Conservation (phyloP, 2,329 filamentous ascomycete species). For the Aspergillus ibericus region DNA sequence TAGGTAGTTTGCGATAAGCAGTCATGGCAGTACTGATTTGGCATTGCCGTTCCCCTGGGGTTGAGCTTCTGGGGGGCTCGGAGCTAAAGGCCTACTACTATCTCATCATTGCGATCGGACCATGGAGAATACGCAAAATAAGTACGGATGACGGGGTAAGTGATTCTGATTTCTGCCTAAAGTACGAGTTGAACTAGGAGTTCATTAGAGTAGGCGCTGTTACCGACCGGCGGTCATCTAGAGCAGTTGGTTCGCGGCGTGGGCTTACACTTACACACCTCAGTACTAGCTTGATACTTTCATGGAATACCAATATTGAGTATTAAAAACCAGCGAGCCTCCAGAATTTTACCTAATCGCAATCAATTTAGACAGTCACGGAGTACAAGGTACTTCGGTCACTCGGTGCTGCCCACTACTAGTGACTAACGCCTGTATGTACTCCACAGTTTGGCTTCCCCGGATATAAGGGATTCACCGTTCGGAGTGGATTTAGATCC, state of each 20-base stretch:
- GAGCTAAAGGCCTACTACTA: neutral
- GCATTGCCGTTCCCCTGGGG: neutral
- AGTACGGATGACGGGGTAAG: neutral
- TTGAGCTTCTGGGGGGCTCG: neutral
- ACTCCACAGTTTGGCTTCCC: conserved; percentile 7
- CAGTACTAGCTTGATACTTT: no score
- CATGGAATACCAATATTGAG: no score
- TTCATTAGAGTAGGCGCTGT: neutral
- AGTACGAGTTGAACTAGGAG: neutral
- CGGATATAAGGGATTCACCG: conserved; percentile 2
- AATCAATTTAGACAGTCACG: neutral
- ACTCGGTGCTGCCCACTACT: neutral
- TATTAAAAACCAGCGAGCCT: no score
- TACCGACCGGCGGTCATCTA: neutral
- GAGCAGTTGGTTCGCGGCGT: no score
- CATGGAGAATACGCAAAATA: neutral
- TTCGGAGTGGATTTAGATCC: neutral
- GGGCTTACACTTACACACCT: no score
- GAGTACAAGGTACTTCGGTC: neutral
- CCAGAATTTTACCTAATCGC: neutral
- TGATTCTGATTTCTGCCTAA: neutral
- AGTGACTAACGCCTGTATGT: neutral
- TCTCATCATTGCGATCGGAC: neutral
- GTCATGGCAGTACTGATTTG: neutral
- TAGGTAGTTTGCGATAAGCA: no score